These are phyloP conservation scores for Trichomonascus vanleenenianus DNA, from an alignment of 805 yeast genomes.

Conservation along the genomic window DNA sequence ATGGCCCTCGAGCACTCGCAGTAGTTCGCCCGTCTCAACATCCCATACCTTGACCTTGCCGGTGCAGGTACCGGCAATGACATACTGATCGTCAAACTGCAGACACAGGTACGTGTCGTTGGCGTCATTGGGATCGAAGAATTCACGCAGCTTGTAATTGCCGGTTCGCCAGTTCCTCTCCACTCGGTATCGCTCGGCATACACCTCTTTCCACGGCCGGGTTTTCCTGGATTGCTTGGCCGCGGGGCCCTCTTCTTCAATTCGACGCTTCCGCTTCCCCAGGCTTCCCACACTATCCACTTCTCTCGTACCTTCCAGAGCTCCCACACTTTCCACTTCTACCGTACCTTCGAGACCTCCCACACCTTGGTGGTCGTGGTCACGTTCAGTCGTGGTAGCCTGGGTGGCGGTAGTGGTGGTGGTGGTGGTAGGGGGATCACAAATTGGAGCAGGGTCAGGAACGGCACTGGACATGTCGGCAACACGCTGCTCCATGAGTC, in stretches of 20 bases:
- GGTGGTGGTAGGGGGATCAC: neutral
- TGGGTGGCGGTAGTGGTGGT: neutral
- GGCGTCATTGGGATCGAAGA: constrained; percentile 40
- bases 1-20: constrained; percentile 82
- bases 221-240: constrained; percentile 29
- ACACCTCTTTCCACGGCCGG: constrained; percentile 94
- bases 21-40: constrained; percentile 64
- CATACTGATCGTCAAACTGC: constrained; percentile 69
- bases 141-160: constrained; percentile 50
- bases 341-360: no score
- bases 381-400: neutral
- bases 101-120: constrained; percentile 83
- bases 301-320: neutral
- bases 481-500: constrained; percentile 24
- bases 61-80: constrained; percentile 91
- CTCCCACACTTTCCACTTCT: neutral
- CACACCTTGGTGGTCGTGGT: neutral
- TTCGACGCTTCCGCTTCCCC: no score
- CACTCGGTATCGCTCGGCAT: constrained; percentile 81
- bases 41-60: constrained; percentile 92
- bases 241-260: neutral
- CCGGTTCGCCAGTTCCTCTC: constrained; percentile 96
- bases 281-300: no score
- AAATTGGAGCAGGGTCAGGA: neutral
- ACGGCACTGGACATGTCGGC: constrained; percentile 5